A percentile compares a stretch with the other conserved stretches of the same genome.
Conservation (phyloP, 106 monocot species). For the Gastrodia elata region DNA sequence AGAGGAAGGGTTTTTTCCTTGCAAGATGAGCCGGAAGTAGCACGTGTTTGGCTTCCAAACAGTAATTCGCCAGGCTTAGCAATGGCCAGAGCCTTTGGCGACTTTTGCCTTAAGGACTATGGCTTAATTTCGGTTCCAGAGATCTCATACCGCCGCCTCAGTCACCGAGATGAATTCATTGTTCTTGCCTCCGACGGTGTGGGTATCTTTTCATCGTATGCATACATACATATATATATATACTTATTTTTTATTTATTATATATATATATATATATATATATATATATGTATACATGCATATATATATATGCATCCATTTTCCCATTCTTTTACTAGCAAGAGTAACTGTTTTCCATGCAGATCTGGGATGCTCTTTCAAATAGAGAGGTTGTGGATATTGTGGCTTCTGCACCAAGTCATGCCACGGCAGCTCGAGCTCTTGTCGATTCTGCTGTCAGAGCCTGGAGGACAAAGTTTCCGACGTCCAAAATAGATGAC, state of each 20-base stretch:
- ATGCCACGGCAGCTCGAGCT: conserved; percentile 41
- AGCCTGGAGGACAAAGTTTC: conserved; percentile 41
- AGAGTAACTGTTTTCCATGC: background rate
- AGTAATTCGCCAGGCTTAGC: conserved; percentile 72
- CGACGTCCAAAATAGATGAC: conserved; percentile 47
- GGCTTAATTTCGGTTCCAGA: conserved; percentile 78
- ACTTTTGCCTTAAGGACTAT: conserved; percentile 74
- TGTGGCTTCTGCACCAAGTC: conserved; percentile 41
- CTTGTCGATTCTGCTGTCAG: conserved; percentile 45
- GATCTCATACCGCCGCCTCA: conserved; percentile 52
- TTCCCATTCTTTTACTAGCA: background rate
- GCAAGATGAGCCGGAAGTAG: conserved; percentile 78
- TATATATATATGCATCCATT: background rate
- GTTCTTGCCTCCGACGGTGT: conserved; percentile 78
- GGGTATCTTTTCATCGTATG: conserved; percentile 26
- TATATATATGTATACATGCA: no score
- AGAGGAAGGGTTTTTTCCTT: conserved; percentile 70
- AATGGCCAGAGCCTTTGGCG: conserved; percentile 90
- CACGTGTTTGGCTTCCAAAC: conserved; percentile 77
- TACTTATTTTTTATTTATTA: background rate
- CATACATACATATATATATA: background rate
- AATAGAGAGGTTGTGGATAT: conserved; percentile 61
- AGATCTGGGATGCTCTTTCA: conserved; percentile 68
- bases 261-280: background rate
- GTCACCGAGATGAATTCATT: conserved; percentile 65